phyloP scores from a whole-genome alignment of 129 eudicot genomes.

The Deinandra increscens region DNA sequence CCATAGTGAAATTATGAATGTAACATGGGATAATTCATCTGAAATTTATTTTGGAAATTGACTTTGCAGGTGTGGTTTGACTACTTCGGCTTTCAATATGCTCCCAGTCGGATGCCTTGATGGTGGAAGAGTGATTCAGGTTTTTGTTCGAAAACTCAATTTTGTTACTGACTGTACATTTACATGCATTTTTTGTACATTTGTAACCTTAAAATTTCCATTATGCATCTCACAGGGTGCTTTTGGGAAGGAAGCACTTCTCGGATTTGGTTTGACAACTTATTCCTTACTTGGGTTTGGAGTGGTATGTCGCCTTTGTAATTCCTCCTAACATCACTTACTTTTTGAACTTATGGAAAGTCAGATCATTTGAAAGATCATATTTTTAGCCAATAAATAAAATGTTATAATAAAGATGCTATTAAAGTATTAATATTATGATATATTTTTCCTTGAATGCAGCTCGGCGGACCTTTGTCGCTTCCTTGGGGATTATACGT shows the following conservation, averaged over 20 bases:
- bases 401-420: conserved; percentile 8
- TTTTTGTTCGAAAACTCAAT: conserved; percentile 19
- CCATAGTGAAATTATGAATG: background rate
- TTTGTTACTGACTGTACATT: conserved; percentile 6
- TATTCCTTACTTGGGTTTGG: conserved; percentile 86
- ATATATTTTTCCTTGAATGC: conserved; percentile 13
- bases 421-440: background rate
- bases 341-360: background rate
- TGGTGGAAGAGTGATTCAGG: conserved; percentile 99
- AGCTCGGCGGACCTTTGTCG: conserved; percentile 96
- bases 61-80: conserved; percentile 86
- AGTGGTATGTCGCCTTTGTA: conserved; percentile 54
- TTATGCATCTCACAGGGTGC: conserved; percentile 71
- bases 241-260: conserved; percentile 71
- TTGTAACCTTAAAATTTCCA: conserved; percentile 15
- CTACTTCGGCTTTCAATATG: conserved; percentile 93
- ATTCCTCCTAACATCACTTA: background rate
- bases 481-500: conserved; percentile 98
- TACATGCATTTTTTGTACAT: conserved; percentile 2
- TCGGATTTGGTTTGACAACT: conserved; percentile 78
- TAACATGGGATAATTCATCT: background rate
- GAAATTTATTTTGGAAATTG: conserved; percentile 16
- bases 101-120: conserved; percentile 99
- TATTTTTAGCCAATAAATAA: conserved; percentile 10
- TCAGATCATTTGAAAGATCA: background rate